Base-by-base conservation (phyloP, 2,329 filamentous ascomycete species). In the Alternaria sp. region DNA sequence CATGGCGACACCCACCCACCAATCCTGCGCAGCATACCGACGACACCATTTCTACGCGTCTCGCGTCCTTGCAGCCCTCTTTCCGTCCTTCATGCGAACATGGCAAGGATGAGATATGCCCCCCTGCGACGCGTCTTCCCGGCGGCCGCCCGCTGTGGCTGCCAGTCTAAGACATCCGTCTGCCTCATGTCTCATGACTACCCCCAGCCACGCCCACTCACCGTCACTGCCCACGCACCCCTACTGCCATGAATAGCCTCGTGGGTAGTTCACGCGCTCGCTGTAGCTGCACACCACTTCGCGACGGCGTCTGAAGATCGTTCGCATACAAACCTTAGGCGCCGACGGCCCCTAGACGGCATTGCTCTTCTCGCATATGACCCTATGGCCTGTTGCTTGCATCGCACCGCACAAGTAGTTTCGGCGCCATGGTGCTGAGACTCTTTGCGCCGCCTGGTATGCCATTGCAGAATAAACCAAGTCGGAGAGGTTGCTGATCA, bases 391-490 rank as follows among this genome's bases (percentile, higher is more conserved):
- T 22, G 30, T 59, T 44, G 48, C 52, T 45, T 50, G 45, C 34
- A 50, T 14, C 25, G 27, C 20, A 40, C 32, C 40, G 43, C 22
- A 27, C 44, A 28, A 44, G 25, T 40, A 36, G 54, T 27, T 52
- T 25, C 12, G 38, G 16, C 48, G 48, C 38, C 18, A 74, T 76
- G 73, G 72, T 71, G 2, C 38, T 75, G 38, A 63, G 72, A 54
- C 62, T 74, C 7, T 74, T 71, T 58, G 66, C 71, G 14, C 73
- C 70, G 56, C 69, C 71, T 58, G 72, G 73, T 74, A 66, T 40
- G 68, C 50, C n/a, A 38, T 32, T 4, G 20, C 18, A 25, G 16
- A 28, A 12, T 9, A 18, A n/a, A n/a, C 10, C 32, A 11, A 52
- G 34, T 34, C 25, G 25, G 22, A 34, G 25, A 36, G 6, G 12